Base-by-base conservation (phyloP, 257 asterid genomes). In the Przewalskia tangutica region DNA sequence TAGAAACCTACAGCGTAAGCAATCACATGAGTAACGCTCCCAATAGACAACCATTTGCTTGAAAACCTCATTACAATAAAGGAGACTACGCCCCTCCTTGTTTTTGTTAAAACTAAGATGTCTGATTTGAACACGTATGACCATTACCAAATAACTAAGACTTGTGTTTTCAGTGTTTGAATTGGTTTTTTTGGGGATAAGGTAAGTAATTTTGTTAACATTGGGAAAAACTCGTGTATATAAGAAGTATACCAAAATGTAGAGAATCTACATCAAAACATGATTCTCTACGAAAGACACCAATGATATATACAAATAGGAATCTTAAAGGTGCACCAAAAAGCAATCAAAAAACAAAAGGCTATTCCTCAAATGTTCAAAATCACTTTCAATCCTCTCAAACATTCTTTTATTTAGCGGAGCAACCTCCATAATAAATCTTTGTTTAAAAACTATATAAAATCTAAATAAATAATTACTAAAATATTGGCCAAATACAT, bases 1-100 rank as follows among this genome's bases (percentile, higher is more conserved):
- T 88, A 55, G 89, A 89, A 84, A 90, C 94, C 98, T 94, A 85
- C 46, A 85, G 9, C 82, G 60, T 34, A 59, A 81, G 58, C 42
- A 84, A 78, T 85, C 64, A 86, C 23, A 20, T 48, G 79, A 73
- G 59, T 20, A 51, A 6, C 20, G 20, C 42, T 20, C 79, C 77
- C 42, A 20, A 73, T 48, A 48, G 59, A 48, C 38, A 73, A 46
- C 79, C 79, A 73, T 46, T 73, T 73, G 59, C 79, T 20, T 48
- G 42, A 50, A 73, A 20, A 12, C 12, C 27, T 73, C 53, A 73
- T 7, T 18, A 73, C 13, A 23, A 46, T 48, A 73, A 48, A 46
- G 79, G 79, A 73, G 58, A 44, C 4, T 27, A n/a, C 42, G 54
- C 77, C 36, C 77, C 77, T 44, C 11, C 44, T 70, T 46, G 9